Conservation (phyloP, 129 eudicot species). For the Gnaphalium uliginosum region DNA sequence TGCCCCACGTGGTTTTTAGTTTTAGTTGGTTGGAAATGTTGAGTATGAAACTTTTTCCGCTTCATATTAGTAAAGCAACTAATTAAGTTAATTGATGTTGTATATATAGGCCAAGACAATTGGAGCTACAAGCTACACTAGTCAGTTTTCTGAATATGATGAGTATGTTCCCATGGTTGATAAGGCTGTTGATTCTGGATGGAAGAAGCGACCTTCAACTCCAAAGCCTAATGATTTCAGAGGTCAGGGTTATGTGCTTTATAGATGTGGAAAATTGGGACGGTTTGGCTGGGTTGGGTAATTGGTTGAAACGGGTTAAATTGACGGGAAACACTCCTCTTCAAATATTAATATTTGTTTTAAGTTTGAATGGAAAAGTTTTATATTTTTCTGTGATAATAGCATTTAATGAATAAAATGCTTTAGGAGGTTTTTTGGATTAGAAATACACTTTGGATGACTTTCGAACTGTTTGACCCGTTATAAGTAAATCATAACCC, state of each 20-base stretch:
- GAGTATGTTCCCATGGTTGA: constrained; percentile 97
- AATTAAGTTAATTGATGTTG: constrained; percentile 17
- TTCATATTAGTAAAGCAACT: neutral
- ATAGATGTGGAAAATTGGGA: constrained; percentile 4
- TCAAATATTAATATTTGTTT: neutral
- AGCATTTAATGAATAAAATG: neutral
- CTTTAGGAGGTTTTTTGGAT: neutral
- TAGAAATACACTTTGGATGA: neutral
- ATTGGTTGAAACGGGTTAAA: neutral
- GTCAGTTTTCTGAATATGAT: constrained; percentile 74
- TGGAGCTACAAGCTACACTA: constrained; percentile 56
- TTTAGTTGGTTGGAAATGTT: constrained; percentile 20
- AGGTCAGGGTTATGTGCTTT: constrained; percentile 44
- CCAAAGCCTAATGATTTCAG: constrained; percentile 45
- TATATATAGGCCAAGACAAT: constrained; percentile 59
- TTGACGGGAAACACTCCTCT: neutral
- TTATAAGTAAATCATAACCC: constrained; percentile 1
- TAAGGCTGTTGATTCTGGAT: constrained; percentile 88
- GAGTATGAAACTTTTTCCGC: neutral
- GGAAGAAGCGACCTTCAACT: constrained; percentile 66
- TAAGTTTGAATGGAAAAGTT: neutral
- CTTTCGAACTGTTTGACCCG: neutral
- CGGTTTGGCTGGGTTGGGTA: neutral
- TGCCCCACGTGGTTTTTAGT: neutral
- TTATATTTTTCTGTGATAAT: neutral